Evolutionary conservation across 2,329 filamentous ascomycete genomes (phyloP), one percentile per base, ranked within the genome.

Genomic region (Aspergillus thermomutatus): DNA sequence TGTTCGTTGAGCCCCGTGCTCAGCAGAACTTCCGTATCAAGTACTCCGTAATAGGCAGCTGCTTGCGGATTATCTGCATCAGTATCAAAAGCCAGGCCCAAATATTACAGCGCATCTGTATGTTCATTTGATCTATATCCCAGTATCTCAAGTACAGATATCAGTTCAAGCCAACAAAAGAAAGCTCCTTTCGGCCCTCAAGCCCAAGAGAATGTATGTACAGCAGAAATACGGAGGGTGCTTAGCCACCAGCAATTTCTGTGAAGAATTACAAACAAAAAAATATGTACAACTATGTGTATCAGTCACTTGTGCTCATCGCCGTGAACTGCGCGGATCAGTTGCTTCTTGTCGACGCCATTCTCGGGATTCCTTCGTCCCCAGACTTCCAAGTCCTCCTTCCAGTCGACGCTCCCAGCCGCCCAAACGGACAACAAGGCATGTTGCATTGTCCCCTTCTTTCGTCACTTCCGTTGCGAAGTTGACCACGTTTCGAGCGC

Each of bases 321-420:
- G 75, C 73, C 86, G 86, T 59, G 87, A 84, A 63, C 88, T 82
- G 68, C 92, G 84, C 47, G 92, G 92, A 79, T 96, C 89, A 61
- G 85, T 79, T 4, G 93, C 92, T 73, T 97, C 92, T 50, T 86
- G 81, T 69, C 84, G 86, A 72, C 92, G 85, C 75, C 88, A 92
- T 64, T 96, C 91, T 59, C 94, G 84, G 71, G 92, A 85, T 80
- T 97, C 93, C 77, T 92, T 96, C 4, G 93, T 97, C 2, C 92
- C 91, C 72, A 97, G 73, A 68, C 91, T 94, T 2, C 93, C 93
- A 58, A 93, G 73, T 0, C 94, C 94, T 3, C 94, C 94, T 71
- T 97, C 92, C 28, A 73, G 69, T 54, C 79, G 73, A 56, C 85
- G 78, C 69, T 87, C 85, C 85, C 85, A 87, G 0, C 85, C 85